A percentile compares a stretch with the other conserved stretches of the same genome.
Evolutionary conservation across 306 rosid genomes (phyloP).

Genomic region (Alnus glutinosa): DNA sequence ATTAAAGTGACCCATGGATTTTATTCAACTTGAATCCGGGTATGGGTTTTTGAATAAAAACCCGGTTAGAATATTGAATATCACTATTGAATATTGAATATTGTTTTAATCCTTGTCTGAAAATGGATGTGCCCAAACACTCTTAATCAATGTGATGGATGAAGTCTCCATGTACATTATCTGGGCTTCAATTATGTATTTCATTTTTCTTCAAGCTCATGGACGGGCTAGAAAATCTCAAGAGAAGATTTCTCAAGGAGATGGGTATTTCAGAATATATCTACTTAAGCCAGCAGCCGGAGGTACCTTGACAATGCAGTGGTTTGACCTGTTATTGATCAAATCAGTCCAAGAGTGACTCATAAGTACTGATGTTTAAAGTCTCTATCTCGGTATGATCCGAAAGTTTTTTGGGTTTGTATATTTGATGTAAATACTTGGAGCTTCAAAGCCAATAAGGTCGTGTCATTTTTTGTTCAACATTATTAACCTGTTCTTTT

Average conservation of each 20-base stretch:
- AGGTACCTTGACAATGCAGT: not conserved
- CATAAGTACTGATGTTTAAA: not conserved
- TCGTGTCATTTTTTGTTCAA: too few species aligned
- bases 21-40: too few species aligned
- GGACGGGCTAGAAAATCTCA: not conserved
- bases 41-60: too few species aligned
- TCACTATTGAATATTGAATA: too few species aligned
- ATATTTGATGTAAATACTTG: too few species aligned
- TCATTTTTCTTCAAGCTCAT: not conserved
- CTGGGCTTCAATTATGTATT: not conserved
- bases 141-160: not conserved
- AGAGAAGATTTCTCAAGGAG: not conserved
- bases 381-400: not conserved
- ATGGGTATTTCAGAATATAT: not conserved
- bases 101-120: not conserved
- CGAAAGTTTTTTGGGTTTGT: not conserved
- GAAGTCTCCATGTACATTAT: not conserved
- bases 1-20: too few species aligned
- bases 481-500: not conserved
- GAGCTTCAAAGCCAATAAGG: too few species aligned
- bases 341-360: not conserved
- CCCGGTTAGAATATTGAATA: too few species aligned
- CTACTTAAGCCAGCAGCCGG: not conserved
- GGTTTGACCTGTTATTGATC: not conserved
- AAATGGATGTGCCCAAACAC: not conserved